These are phyloP conservation scores for Nemania abortiva DNA, from an alignment of 2,329 filamentous ascomycete genomes.

Conservation along the genomic window DNA sequence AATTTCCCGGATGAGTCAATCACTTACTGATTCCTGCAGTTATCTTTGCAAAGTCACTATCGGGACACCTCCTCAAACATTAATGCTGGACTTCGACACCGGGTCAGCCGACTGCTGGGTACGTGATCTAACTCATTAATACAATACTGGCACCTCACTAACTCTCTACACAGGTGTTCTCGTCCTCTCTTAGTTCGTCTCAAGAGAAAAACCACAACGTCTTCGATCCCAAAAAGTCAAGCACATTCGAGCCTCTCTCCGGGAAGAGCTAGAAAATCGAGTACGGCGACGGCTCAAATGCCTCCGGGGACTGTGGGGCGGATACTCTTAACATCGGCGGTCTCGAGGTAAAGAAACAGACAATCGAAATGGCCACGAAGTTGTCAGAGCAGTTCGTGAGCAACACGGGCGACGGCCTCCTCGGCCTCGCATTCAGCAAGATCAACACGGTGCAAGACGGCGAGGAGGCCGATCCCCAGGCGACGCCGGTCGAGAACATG, in stretches of 20 bases:
- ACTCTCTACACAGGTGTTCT: conserved; percentile 61
- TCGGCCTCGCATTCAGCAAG: conserved; percentile 73
- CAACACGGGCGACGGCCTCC: conserved; percentile 71
- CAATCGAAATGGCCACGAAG: conserved; percentile 71
- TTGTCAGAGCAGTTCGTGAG: conserved; percentile 69
- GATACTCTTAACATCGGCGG: conserved; percentile 73
- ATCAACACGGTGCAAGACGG: conserved; percentile 70
- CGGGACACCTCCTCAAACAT: conserved; percentile 72
- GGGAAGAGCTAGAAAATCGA: conserved; percentile 72
- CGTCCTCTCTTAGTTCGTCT: conserved; percentile 59
- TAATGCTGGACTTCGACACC: conserved; percentile 76
- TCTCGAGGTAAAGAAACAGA: conserved; percentile 70
- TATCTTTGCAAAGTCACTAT: conserved; percentile 73
- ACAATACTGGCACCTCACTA: neutral
- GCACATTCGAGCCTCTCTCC: conserved; percentile 64
- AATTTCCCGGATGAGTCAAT: neutral
- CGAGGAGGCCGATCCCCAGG: conserved; percentile 61
- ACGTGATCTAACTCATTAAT: conserved; percentile 41
- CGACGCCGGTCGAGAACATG: conserved; percentile 77
- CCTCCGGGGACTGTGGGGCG: conserved; percentile 73
- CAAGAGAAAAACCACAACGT: conserved; percentile 61
- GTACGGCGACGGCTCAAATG: conserved; percentile 76
- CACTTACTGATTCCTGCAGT: conserved; percentile 64
- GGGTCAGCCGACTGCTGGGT: conserved; percentile 79
- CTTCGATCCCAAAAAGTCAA: conserved; percentile 72